Evolutionary conservation across 495 filamentous ascomycete genomes (phyloP).

Genomic region (Penicillium roqueforti): DNA sequence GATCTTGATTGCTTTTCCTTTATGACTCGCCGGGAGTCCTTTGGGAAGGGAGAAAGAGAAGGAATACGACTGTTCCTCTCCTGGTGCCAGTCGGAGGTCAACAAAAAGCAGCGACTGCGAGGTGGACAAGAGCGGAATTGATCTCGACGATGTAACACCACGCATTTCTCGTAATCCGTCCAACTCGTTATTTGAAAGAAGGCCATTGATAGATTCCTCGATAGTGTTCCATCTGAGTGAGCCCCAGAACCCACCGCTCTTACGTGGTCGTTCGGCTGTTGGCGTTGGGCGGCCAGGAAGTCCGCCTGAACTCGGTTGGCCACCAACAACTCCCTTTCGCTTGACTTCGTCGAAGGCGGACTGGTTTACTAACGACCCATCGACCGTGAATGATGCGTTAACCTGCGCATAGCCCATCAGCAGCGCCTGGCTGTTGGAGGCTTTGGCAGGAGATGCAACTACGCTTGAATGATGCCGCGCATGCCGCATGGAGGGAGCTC

Average conservation of each 20-base stretch:
- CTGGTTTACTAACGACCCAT: slow-evolving; percentile 86
- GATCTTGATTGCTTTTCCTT: slow-evolving; percentile 91
- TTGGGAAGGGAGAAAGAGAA: slow-evolving; percentile 82
- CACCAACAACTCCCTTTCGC: slow-evolving; percentile 83
- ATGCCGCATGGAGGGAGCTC: slow-evolving; percentile 46
- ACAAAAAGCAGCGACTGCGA: slow-evolving; percentile 98
- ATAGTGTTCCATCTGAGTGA: slow-evolving; percentile 85
- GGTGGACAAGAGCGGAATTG: slow-evolving; percentile 84
- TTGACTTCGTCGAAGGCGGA: slow-evolving; percentile 94
- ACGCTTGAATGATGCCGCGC: slow-evolving; percentile 59
- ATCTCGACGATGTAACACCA: slow-evolving; percentile 69
- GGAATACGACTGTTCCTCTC: slow-evolving; percentile 81
- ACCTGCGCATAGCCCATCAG: slow-evolving; percentile 99
- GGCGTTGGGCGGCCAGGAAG: slow-evolving; percentile 38
- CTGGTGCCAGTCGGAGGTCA: slow-evolving; percentile 79
- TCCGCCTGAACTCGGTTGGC: slow-evolving; percentile 73
- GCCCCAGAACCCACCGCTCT: slow-evolving; percentile 74
- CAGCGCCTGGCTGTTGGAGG: slow-evolving; percentile 62
- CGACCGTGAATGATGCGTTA: slow-evolving; percentile 85
- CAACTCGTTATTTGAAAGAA: slow-evolving; percentile 78
- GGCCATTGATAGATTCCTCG: slow-evolving; percentile 80
- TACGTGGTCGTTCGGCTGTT: slow-evolving; percentile 59
- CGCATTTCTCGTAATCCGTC: slow-evolving; percentile 95
- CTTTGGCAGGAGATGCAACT: slow-evolving; percentile 34
- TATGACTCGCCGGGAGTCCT: slow-evolving; percentile 84